Conservation (phyloP, 2,329 filamentous ascomycete genomes). For the Parastagonospora avenae region DNA sequence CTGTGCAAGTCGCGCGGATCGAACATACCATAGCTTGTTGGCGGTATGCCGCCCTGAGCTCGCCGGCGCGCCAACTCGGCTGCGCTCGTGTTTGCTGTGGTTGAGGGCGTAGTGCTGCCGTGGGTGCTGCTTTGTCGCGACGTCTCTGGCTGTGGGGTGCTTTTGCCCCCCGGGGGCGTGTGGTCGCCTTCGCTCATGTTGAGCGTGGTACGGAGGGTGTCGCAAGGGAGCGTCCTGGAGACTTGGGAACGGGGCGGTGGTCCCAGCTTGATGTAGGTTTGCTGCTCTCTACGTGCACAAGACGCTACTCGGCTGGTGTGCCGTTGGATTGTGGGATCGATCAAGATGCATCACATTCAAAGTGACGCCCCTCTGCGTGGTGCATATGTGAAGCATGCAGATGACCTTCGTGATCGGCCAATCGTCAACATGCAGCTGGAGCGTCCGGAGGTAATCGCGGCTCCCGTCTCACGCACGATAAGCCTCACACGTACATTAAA, state of each 20-base stretch:
- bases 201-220: conserved; percentile 6
- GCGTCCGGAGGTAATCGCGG: conserved; percentile 10
- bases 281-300: conserved; percentile 16
- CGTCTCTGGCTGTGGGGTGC: conserved; percentile 25
- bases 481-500: background rate
- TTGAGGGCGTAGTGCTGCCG: conserved; percentile 28
- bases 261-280: background rate
- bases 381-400: conserved; percentile 23
- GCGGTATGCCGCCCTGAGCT: conserved; percentile 30
- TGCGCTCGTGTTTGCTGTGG: conserved; percentile 20
- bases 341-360: conserved; percentile 12
- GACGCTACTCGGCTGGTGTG: conserved; percentile 17
- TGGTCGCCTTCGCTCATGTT: conserved; percentile 40
- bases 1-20: background rate
- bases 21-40: conserved; percentile 42
- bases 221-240: conserved; percentile 1
- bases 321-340: conserved; percentile 6
- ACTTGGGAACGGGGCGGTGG: conserved; percentile 7
- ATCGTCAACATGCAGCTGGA: conserved; percentile 9
- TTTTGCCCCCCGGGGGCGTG: conserved; percentile 28
- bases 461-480: conserved; percentile 13
- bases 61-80: conserved; percentile 39
- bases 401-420: conserved; percentile 25
- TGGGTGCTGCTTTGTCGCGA: conserved; percentile 36
- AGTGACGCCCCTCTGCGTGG: conserved; percentile 16